phyloP scores from a whole-genome alignment of 1,284 basidiomycete genomes.

The Pholiota adiposa region DNA sequence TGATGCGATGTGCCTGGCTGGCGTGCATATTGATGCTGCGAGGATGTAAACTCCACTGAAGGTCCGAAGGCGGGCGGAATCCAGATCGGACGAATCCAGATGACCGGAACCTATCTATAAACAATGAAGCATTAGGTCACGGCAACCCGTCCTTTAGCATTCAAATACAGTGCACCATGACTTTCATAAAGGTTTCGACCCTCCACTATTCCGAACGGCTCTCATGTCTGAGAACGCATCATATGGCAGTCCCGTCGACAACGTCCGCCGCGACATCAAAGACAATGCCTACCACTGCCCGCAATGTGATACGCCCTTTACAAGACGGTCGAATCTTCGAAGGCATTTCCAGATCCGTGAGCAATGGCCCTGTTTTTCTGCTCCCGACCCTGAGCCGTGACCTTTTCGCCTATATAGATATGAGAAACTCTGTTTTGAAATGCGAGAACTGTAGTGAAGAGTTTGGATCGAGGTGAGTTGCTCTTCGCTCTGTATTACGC shows the following conservation, averaged over 20 bases:
- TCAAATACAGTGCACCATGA: constrained; percentile 23
- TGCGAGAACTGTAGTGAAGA: constrained; percentile 29
- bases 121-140: constrained; percentile 12
- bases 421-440: constrained; percentile 28
- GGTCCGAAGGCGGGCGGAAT: constrained; percentile 19
- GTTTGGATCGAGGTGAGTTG: constrained; percentile 18
- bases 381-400: constrained; percentile 9
- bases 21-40: constrained; percentile 11
- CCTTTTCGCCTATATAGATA: constrained; percentile 26
- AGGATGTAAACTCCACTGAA: constrained; percentile 20
- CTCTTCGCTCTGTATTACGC: no score
- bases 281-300: constrained; percentile 37
- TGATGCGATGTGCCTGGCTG: constrained; percentile 3
- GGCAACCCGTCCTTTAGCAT: constrained; percentile 15
- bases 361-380: constrained; percentile 13
- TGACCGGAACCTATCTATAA: constrained; percentile 9
- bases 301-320: constrained; percentile 36
- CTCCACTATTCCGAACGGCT: constrained; percentile 16
- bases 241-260: constrained; percentile 29
- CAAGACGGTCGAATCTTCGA: constrained; percentile 35
- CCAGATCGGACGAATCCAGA: constrained; percentile 10
- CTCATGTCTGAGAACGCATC: constrained; percentile 21
- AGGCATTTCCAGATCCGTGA: constrained; percentile 36
- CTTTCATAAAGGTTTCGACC: constrained; percentile 13
- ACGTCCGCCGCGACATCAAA: constrained; percentile 31